Evolutionary conservation across 164 flowering plant species (phyloP).

Genomic region (Vitis rotundifolia): DNA sequence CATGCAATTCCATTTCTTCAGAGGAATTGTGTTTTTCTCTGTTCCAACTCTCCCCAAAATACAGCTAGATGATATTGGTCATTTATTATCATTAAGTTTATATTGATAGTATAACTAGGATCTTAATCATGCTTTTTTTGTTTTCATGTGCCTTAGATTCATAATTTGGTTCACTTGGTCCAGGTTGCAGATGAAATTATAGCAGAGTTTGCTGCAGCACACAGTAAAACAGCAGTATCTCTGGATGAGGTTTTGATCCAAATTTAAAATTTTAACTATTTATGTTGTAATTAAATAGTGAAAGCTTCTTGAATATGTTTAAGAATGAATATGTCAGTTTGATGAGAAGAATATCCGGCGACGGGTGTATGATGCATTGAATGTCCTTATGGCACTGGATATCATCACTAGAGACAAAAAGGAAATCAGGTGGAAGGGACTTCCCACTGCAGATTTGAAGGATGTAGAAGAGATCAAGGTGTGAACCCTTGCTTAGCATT

Average conservation of each 20-base stretch:
- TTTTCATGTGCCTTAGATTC: neutral
- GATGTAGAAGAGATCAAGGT: conserved; percentile 38
- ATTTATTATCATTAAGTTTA: neutral
- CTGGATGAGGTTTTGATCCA: conserved; percentile 25
- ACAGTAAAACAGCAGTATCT: conserved; percentile 7
- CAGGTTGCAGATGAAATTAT: conserved; percentile 47
- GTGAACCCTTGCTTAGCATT: neutral
- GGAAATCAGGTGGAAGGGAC: conserved; percentile 47
- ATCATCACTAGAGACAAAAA: conserved; percentile 38
- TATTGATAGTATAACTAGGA: no score
- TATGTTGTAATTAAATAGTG: neutral
- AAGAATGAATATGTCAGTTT: conserved; percentile 12
- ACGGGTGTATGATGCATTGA: conserved; percentile 47
- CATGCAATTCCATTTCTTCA: neutral
- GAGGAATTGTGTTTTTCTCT: neutral
- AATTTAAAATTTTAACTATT: neutral
- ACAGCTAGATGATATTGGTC: neutral
- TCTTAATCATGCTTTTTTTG: neutral
- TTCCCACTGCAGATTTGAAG: conserved; percentile 20
- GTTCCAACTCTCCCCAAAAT: no score
- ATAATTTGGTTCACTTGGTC: neutral
- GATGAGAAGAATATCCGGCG: conserved; percentile 47
- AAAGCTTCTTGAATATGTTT: neutral
- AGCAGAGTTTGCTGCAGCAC: conserved; percentile 28
- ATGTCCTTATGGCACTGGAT: conserved; percentile 48